Evolutionary conservation across 495 filamentous ascomycete species (phyloP).

Genomic region (Haplographium delicatum): DNA sequence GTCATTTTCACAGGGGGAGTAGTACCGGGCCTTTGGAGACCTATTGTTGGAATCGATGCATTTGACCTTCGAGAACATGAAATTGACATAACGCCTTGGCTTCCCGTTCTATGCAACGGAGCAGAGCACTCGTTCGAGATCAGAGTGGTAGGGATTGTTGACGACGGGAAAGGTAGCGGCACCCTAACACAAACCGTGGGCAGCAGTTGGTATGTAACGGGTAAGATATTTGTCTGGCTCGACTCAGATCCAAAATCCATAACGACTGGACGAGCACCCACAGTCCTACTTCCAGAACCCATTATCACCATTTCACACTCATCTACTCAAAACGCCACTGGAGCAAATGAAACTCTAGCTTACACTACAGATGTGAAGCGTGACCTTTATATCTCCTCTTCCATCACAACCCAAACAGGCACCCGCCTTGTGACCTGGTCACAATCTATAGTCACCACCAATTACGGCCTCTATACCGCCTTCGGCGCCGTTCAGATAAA

Average conservation of each 20-base stretch:
- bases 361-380: conserved; percentile 57
- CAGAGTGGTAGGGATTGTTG: conserved; percentile 57
- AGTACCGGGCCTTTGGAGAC: conserved; percentile 74
- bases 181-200: conserved; percentile 55
- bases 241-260: conserved; percentile 39
- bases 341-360: conserved; percentile 54
- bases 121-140: conserved; percentile 66
- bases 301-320: conserved; percentile 31
- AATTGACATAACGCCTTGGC: conserved; percentile 77
- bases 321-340: conserved; percentile 38
- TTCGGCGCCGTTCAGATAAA: conserved; percentile 59
- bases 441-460: conserved; percentile 55
- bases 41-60: conserved; percentile 78
- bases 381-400: conserved; percentile 47
- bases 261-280: conserved; percentile 40
- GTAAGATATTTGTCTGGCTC: conserved; percentile 75
- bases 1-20: conserved; percentile 87
- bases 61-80: conserved; percentile 80
- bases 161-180: conserved; percentile 35
- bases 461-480: conserved; percentile 51
- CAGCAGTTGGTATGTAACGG: conserved; percentile 77
- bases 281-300: conserved; percentile 21
- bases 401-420: conserved; percentile 39
- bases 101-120: conserved; percentile 64
- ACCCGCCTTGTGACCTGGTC: conserved; percentile 48